These are phyloP conservation scores for Mucor mucedo DNA, from an alignment of 371 early-diverging fungal genomes.

Conservation along the genomic window DNA sequence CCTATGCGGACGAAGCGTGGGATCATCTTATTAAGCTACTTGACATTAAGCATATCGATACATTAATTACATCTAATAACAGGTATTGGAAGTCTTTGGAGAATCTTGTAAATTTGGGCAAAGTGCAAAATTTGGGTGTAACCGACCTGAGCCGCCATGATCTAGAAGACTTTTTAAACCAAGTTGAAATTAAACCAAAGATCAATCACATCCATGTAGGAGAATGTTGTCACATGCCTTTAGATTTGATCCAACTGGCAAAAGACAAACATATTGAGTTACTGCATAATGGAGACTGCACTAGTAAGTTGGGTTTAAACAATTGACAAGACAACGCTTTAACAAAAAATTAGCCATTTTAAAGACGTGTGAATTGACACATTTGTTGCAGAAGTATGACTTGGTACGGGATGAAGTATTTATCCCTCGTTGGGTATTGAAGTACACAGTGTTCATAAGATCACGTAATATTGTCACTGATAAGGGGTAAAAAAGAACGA, in stretches of 20 bases:
- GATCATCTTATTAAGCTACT: background rate
- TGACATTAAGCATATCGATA: background rate
- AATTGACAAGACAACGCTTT: background rate
- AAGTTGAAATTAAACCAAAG: background rate
- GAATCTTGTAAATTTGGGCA: background rate
- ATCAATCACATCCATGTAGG: conserved; percentile 2
- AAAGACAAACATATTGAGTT: background rate
- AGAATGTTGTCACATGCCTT: background rate
- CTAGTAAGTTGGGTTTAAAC: background rate
- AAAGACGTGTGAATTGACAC: background rate
- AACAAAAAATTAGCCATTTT: background rate
- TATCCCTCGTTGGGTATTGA: conserved; percentile 1
- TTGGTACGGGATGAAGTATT: background rate
- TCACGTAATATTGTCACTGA: background rate
- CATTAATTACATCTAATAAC: background rate
- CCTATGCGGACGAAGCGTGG: background rate
- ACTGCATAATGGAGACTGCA: conserved; percentile 1
- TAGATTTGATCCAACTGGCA: background rate
- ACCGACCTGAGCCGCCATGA: background rate
- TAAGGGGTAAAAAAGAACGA: background rate
- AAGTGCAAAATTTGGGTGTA: background rate
- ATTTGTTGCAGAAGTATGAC: background rate
- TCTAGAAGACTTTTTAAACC: background rate
- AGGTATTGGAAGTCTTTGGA: background rate
- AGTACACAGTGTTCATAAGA: background rate